A percentile compares a stretch with the other conserved stretches of the same genome.
phyloP scores from a whole-genome alignment of 768 basidiomycete genomes.

The Mycena filopes region DNA sequence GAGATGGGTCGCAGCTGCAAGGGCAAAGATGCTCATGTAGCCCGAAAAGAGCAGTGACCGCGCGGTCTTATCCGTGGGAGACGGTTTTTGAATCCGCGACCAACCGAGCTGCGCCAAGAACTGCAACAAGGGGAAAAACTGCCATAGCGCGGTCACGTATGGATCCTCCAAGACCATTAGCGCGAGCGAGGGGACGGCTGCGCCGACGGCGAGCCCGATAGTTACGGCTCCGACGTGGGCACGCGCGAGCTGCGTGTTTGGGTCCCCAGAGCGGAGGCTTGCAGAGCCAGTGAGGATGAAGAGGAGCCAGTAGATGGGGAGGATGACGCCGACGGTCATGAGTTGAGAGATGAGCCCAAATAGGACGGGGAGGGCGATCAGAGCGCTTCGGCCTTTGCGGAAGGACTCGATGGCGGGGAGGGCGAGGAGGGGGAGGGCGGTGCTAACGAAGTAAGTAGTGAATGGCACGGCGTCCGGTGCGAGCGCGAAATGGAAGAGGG shows the following conservation, averaged over 20 bases:
- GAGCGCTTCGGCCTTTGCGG: conserved; percentile 45
- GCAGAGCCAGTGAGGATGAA: conserved; percentile 52
- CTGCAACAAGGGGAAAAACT: conserved; percentile 58
- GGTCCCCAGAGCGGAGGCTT: conserved; percentile 35
- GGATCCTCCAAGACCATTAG: conserved; percentile 56
- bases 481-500: conserved; percentile 59
- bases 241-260: conserved; percentile 35
- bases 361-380: conserved; percentile 53
- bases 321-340: conserved; percentile 51
- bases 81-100: conserved; percentile 48
- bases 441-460: conserved; percentile 51
- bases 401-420: conserved; percentile 57
- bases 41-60: conserved; percentile 47
- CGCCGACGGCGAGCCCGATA: conserved; percentile 58
- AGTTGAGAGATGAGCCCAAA: conserved; percentile 54
- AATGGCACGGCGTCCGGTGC: conserved; percentile 39
- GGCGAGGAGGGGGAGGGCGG: conserved; percentile 46
- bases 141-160: conserved; percentile 62
- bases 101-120: conserved; percentile 50
- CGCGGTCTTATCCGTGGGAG: conserved; percentile 47
- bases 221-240: conserved; percentile 61
- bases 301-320: conserved; percentile 59
- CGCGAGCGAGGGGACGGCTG: conserved; percentile 54
- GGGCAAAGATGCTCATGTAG: conserved; percentile 53
- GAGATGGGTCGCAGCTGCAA: conserved; percentile 53